These are phyloP conservation scores for Cichorium intybus DNA, from an alignment of 140 eudicot species.

Conservation along the genomic window DNA sequence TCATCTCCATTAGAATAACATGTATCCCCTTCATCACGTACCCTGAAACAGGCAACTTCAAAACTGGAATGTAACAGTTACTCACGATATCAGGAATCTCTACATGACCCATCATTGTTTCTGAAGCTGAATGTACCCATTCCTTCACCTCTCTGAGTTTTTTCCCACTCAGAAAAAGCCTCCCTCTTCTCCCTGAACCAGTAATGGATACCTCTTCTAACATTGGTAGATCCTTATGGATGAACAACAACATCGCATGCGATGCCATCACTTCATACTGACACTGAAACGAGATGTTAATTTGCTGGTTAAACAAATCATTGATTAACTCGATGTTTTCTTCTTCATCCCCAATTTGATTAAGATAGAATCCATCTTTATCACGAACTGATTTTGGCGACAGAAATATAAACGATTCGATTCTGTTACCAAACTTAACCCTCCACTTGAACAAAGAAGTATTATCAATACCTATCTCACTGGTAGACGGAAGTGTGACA, in stretches of 20 bases:
- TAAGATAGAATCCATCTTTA: no score
- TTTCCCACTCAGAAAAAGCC: no score
- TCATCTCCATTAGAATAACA: neutral
- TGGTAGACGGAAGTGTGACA: no score
- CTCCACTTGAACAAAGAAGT: neutral
- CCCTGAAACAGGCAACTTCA: neutral
- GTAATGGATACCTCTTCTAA: conserved; percentile 19
- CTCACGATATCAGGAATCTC: neutral
- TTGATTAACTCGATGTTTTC: no score
- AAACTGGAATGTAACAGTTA: neutral
- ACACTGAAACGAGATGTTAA: conserved; percentile 28
- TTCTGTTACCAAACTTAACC: no score
- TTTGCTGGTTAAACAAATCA: conserved; percentile 21
- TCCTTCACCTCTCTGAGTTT: neutral
- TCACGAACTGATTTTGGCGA: no score
- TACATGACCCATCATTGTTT: neutral
- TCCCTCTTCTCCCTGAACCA: conserved; percentile 37
- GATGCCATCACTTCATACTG: conserved; percentile 22
- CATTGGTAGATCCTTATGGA: conserved; percentile 18
- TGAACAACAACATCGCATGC: conserved; percentile 20
- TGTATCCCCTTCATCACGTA: neutral
- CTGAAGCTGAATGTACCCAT: conserved; percentile 7
- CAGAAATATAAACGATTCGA: no score
- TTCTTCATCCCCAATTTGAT: neutral
- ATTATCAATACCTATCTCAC: no score